Percentiles rank a stretch among this genome's conserved stretches.
Evolutionary conservation across 148 eudicot genomes (phyloP).

Genomic region (Fallopia convolvulus): DNA sequence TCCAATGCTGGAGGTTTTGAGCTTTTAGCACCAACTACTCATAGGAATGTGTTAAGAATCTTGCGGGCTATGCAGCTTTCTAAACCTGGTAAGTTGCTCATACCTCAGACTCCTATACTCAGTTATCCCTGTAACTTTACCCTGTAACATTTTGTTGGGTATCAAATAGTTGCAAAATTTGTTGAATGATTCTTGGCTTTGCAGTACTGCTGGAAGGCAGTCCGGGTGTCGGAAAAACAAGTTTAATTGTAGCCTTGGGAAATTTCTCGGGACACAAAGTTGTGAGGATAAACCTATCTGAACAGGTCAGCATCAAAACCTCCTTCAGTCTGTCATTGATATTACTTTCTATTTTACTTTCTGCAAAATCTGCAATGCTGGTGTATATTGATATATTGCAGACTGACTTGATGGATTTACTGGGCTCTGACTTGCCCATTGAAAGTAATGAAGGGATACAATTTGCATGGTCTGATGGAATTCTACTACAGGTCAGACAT

Average conservation of each 20-base stretch:
- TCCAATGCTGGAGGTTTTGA: slow-evolving; percentile 54
- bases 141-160: neutral
- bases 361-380: neutral
- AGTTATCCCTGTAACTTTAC: neutral
- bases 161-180: slow-evolving; percentile 12
- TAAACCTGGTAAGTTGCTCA: slow-evolving; percentile 57
- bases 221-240: slow-evolving; percentile 98
- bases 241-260: slow-evolving; percentile 74
- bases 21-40: slow-evolving; percentile 89
- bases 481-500: slow-evolving; percentile 67
- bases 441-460: slow-evolving; percentile 86
- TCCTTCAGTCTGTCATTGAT: neutral
- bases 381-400: slow-evolving; percentile 16
- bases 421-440: slow-evolving; percentile 95
- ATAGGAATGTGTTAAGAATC: slow-evolving; percentile 72
- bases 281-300: slow-evolving; percentile 91
- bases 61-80: slow-evolving; percentile 93
- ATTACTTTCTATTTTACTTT: slow-evolving; percentile 5
- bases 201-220: slow-evolving; percentile 94
- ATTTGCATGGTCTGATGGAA: slow-evolving; percentile 99
- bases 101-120: neutral
- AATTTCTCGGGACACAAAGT: slow-evolving; percentile 84
- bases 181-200: slow-evolving; percentile 15
- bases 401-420: slow-evolving; percentile 97
- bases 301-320: slow-evolving; percentile 56